Evolutionary conservation across 352 stramenopile species (phyloP), one percentile per base, ranked within the genome.

Genomic region (Pythium biforme): DNA sequence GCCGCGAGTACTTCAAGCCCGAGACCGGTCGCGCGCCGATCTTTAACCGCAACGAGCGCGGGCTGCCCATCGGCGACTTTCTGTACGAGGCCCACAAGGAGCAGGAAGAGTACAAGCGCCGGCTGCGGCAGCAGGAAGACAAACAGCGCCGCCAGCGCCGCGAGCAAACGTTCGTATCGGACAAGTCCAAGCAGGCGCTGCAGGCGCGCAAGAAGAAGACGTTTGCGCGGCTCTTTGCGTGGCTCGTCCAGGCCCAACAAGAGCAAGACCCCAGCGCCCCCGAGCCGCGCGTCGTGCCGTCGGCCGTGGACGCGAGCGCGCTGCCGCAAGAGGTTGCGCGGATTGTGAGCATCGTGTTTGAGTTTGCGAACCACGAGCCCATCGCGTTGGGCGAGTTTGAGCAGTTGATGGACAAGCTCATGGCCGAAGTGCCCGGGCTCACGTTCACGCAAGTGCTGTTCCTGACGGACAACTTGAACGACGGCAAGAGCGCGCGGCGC

Each of bases 391-490:
- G 58, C 20, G 66, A 64, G 4, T 90, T 93, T 53, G 64, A 66
- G 3, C 19, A 9, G 9, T 79, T 74, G 58, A 86, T 93, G 74
- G 82, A 91, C n/a, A 76, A 75, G 22, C 72, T 91, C 20, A 75
- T 91, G 51, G 53, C 52, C 4, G 75, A 92, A 20, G 76, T 88
- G 15, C 78, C 76, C 5, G 80, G 76, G 1, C 54, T 91, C 17
- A 90, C 82, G 19, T 86, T 89, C 62, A 90, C 81, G 12, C 79
- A 92, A 55, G 75, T 92, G 15, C 68, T 92, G 19, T 88, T 89
- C 61, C 60, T 92, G 19, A 71, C 79, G 0, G 73, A 90, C 23
- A 69, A 80, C 31, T 59, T 89, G 45, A 57, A 76, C 14, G 69
- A 79, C 9, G 77, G 74, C 22, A 76, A 73, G 56, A 70, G 69